These are phyloP conservation scores for Yamadazyma oceani DNA, from an alignment of 1,139 yeast genomes.

Conservation along the genomic window DNA sequence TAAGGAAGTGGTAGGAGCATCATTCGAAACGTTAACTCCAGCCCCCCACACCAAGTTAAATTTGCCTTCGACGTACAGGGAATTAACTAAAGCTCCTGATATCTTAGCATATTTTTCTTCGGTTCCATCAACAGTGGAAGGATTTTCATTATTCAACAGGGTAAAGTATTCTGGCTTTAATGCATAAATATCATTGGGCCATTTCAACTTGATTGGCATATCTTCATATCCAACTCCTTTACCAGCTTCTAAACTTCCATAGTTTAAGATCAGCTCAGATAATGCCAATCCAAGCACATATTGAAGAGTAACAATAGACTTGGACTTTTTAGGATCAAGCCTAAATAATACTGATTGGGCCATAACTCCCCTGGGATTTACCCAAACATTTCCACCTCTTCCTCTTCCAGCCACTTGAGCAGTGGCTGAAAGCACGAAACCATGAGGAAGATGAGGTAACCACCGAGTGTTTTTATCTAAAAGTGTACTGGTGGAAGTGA, in stretches of 20 bases:
- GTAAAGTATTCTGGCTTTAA: conserved; percentile 59
- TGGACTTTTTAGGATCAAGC: conserved; percentile 36
- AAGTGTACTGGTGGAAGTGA: conserved; percentile 82
- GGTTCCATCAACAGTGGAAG: conserved; percentile 40
- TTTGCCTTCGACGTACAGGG: conserved; percentile 59
- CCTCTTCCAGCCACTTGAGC: conserved; percentile 92
- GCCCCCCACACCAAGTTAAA: conserved; percentile 77
- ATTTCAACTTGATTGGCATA: conserved; percentile 79
- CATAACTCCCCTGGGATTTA: conserved; percentile 88
- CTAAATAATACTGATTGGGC: conserved; percentile 75
- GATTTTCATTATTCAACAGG: conserved; percentile 26
- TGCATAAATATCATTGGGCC: conserved; percentile 96
- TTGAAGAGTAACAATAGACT: conserved; percentile 73
- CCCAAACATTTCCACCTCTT: conserved; percentile 94
- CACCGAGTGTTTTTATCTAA: conserved; percentile 70
- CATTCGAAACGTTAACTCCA: conserved; percentile 81
- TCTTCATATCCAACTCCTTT: conserved; percentile 59
- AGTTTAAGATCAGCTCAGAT: conserved; percentile 69
- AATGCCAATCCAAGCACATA: conserved; percentile 83
- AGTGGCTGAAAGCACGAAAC: conserved; percentile 71
- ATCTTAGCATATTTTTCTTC: conserved; percentile 65
- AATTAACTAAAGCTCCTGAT: conserved; percentile 83
- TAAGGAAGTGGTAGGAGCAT: conserved; percentile 90
- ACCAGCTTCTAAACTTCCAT: conserved; percentile 48
- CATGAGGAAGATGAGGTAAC: conserved; percentile 64